Percentiles rank a stretch among this genome's conserved stretches.
These are phyloP conservation scores for Coniosporium apollinis DNA, from an alignment of 495 filamentous ascomycete genomes.

Conservation along the genomic window DNA sequence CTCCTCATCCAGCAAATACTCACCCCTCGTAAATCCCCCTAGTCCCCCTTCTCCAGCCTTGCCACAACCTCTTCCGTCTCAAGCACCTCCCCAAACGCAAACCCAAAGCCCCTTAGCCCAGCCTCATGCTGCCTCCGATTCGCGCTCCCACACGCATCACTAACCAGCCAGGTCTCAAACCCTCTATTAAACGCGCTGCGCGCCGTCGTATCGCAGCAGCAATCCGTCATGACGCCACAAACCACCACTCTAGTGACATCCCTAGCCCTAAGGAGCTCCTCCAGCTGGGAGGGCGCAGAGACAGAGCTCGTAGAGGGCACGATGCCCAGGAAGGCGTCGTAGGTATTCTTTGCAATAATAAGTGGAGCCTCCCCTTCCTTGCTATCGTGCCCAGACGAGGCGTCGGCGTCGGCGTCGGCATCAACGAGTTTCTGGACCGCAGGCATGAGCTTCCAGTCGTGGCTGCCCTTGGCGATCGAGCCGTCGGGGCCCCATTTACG, in stretches of 20 bases:
- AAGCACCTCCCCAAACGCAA: constrained; percentile 22
- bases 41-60: constrained; percentile 6
- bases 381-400: neutral
- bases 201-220: constrained; percentile 27
- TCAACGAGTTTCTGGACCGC: constrained; percentile 12
- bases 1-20: no score
- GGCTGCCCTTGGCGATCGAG: constrained; percentile 15
- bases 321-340: constrained; percentile 14
- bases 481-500: constrained; percentile 24
- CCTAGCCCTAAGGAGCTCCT: constrained; percentile 9
- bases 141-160: constrained; percentile 24
- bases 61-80: constrained; percentile 18
- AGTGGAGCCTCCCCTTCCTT: no score
- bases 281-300: constrained; percentile 14
- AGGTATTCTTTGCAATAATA: constrained; percentile 16
- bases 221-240: constrained; percentile 30
- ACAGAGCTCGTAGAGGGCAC: no score
- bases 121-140: constrained; percentile 20
- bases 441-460: constrained; percentile 23
- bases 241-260: constrained; percentile 21
- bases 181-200: constrained; percentile 27
- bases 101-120: constrained; percentile 19
- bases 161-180: constrained; percentile 26
- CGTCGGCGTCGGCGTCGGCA: neutral
- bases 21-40: no score